Percentiles rank a stretch among this genome's conserved stretches.
These are phyloP conservation scores for Galeopsis tetrahit DNA, from an alignment of 257 asterid species.

Conservation along the genomic window DNA sequence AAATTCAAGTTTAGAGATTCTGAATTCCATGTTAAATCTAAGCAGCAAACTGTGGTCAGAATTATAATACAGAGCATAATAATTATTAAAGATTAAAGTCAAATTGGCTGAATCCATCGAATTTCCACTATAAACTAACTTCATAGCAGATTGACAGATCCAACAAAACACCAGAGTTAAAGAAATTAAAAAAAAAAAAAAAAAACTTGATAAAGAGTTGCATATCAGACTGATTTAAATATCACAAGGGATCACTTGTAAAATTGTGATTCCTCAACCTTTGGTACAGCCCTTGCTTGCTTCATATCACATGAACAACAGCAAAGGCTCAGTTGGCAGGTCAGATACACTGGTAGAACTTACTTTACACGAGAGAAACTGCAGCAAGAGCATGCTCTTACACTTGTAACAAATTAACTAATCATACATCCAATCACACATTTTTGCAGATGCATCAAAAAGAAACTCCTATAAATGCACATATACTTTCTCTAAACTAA, in stretches of 20 bases:
- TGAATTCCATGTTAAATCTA: background rate
- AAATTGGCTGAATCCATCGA: background rate
- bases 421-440: background rate
- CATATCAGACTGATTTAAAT: constrained; percentile 7
- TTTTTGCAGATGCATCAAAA: background rate
- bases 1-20: background rate
- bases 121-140: constrained; percentile 9
- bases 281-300: background rate
- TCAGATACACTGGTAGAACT: background rate
- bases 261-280: constrained; percentile 4
- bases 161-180: background rate
- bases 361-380: constrained; percentile 14
- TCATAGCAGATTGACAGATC: constrained; percentile 7
- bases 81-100: background rate
- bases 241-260: background rate
- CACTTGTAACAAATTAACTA: constrained; percentile 5
- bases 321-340: background rate
- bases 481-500: background rate
- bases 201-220: background rate
- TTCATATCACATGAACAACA: background rate
- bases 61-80: background rate
- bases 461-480: background rate
- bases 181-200: background rate
- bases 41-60: background rate
- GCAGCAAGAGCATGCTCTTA: background rate